phyloP scores from a whole-genome alignment of 108 stramenopile genomes.

The Cyclotella atomus region DNA sequence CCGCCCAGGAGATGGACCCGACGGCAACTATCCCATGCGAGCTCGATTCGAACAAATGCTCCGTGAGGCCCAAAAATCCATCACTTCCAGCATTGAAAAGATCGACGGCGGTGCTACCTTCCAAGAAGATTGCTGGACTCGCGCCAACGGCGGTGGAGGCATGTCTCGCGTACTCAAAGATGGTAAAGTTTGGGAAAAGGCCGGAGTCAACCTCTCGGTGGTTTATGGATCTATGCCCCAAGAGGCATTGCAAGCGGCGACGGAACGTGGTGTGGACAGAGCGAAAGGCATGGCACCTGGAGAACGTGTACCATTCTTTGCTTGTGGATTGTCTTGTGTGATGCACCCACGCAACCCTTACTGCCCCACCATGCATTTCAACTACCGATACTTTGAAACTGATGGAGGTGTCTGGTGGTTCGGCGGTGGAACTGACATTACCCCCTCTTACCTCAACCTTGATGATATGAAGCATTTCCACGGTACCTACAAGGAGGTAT shows the following conservation, averaged over 20 bases:
- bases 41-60: constrained; percentile 91
- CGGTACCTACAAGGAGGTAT: constrained; percentile 97
- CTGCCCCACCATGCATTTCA: constrained; percentile 99
- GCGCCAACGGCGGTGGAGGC: constrained; percentile 96
- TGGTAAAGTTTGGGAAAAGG: constrained; percentile 99
- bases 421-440: constrained; percentile 99
- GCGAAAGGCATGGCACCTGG: constrained; percentile 93
- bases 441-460: constrained; percentile 94
- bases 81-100: constrained; percentile 91
- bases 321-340: constrained; percentile 94
- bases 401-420: constrained; percentile 99
- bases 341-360: constrained; percentile 98
- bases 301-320: constrained; percentile 96
- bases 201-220: constrained; percentile 95
- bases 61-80: constrained; percentile 91
- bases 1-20: constrained; percentile 87
- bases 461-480: constrained; percentile 99
- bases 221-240: constrained; percentile 96
- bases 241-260: constrained; percentile 94
- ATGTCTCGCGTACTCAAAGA: constrained; percentile 92
- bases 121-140: constrained; percentile 94
- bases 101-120: constrained; percentile 92
- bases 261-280: constrained; percentile 93
- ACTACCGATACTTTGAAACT: constrained; percentile 99
- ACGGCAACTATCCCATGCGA: constrained; percentile 96